Base-by-base conservation (phyloP, 371 early-diverging fungal genomes). In the Mucor indicus region DNA sequence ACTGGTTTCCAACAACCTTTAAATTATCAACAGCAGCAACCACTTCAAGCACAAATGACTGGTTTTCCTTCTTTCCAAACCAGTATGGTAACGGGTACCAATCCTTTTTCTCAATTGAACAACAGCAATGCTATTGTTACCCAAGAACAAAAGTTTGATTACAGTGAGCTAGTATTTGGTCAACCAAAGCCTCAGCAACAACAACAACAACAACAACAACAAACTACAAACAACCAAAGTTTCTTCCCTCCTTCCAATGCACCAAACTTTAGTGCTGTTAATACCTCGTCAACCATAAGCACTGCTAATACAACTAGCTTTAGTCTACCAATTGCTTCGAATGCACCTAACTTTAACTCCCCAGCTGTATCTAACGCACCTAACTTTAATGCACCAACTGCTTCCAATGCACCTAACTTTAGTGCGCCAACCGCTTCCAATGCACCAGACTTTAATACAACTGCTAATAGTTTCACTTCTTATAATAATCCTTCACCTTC, bases 1-100 rank as follows among this genome's bases (percentile, higher is more conserved):
- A 67, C 67, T 7, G 63, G 67, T 2, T 55, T 73, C 39, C 29
- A 30, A 12, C 44, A 29, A n/a, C n/a, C n/a, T n/a, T n/a, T n/a
- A n/a, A n/a, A n/a, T n/a, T n/a, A n/a, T 4, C 44, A 42, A 29
- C 48, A 37, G 5, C 44, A 53, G 48, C 57, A 50, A 38, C 27
- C 46, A 24, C 44, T 58, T 45, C 44, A 48, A 58, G 38, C 69
- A 50, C 48, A 72, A 44, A 24, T 45, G 30, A 47, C 46, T 30
- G 50, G 43, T 25, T 46, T 52, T 20, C 40, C 47, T 38, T 4
- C 38, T 4, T 39, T 40, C 12, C 59, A 63, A 29, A 44, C 55
- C 11, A 57, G 42, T 33, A 58, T 53, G 59, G 40, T 44, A 1
- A 59, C 60, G 21, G 55, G 61, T 4, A 55, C 47, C 9, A 55